Evolutionary conservation across 495 filamentous ascomycete species (phyloP), one percentile per base, ranked within the genome.

Genomic region (Penicillium verhagenii): DNA sequence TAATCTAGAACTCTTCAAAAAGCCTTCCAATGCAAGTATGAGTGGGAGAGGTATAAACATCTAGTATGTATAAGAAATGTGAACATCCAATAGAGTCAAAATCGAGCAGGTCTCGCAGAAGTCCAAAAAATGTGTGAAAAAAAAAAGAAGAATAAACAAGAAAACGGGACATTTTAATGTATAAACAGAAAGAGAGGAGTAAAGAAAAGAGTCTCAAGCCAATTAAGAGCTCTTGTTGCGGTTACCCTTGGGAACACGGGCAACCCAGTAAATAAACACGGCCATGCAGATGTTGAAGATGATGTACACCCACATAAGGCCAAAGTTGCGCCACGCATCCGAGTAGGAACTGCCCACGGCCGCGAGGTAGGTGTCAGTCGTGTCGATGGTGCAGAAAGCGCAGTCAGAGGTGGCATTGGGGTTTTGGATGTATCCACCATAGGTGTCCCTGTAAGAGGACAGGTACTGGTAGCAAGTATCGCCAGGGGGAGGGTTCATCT

Each of bases 241-340:
- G 31, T 60, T 67, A 21, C 64, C 66, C 82, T 92, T 92, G 16
- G 88, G 87, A 47, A 96, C 87, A 42, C 91, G 75, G 18, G 82
- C 82, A 52, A 91, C 71, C 86, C 87, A 96, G 79, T 94, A 96
- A 38, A 96, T 74, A 51, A 75, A 73, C 10, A 93, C 74, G 0
- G 89, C 90, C 25, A 66, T 82, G 29, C 66, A 61, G 63, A 92
- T 75, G 67, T 96, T 95, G 73, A 91, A 88, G 28, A 80, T 62
- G 58, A 91, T 82, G 64, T 82, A 94, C 1, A 73, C 82, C 73
- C 77, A 83, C 69, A 84, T 73, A 47, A 86, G 61, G 10, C 87
- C 87, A 59, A 90, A 88, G 70, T 91, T 84, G 59, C 85, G 76
- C 88, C 88, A 91, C 19, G 86, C 75, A 13, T 90, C 80, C 2